phyloP scores from a whole-genome alignment of 2,329 filamentous ascomycete genomes.

The Fusarium austroafricanum region DNA sequence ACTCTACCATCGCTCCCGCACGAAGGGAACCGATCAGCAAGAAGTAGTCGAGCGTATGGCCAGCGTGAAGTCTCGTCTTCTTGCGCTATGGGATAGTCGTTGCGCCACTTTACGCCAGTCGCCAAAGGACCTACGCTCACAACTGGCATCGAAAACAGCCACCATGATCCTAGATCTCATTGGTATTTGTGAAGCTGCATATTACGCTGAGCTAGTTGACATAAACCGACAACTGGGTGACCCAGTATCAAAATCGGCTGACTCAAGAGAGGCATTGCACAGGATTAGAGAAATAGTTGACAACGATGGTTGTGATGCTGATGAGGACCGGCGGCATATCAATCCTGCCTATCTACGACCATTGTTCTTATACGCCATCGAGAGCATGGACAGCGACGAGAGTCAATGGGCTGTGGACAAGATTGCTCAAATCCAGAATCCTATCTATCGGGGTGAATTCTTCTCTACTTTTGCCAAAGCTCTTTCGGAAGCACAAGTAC shows the following conservation, averaged over 20 bases:
- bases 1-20: background rate
- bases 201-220: background rate
- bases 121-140: rapidly evolving
- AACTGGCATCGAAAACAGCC: background rate
- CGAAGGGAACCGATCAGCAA: background rate
- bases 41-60: background rate
- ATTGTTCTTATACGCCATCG: background rate
- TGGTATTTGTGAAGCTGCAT: background rate
- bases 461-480: background rate
- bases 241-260: background rate
- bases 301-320: rapidly evolving
- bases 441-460: background rate
- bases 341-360: background rate
- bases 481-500: background rate
- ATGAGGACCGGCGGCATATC: rapidly evolving
- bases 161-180: background rate
- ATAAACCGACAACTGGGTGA: background rate
- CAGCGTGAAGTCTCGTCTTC: background rate
- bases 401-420: background rate
- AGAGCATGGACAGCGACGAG: background rate
- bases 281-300: background rate
- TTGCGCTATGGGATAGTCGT: background rate
- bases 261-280: background rate
- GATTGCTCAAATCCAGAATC: background rate
- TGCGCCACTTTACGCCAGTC: background rate